A percentile compares a stretch with the other conserved stretches of the same genome.
Conservation (phyloP, 352 stramenopile genomes). For the Halophytophthora polymorphica region DNA sequence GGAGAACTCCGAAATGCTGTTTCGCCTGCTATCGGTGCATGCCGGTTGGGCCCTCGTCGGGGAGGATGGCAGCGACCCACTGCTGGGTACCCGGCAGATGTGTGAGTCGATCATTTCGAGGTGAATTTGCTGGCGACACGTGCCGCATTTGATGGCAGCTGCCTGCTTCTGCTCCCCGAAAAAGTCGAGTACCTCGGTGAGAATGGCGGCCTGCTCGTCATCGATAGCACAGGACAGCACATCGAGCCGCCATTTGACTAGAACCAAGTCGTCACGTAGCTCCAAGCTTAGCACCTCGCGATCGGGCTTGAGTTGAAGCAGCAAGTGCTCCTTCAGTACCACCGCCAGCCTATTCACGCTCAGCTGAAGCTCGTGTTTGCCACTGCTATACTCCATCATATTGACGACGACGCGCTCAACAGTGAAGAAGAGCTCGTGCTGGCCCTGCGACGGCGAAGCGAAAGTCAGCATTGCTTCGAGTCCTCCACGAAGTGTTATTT, state of each 20-base stretch:
- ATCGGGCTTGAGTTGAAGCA: constrained; percentile 52
- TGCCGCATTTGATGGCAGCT: constrained; percentile 52
- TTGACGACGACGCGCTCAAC: constrained; percentile 44
- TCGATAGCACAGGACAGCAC: constrained; percentile 40
- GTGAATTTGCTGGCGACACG: constrained; percentile 53
- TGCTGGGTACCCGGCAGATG: constrained; percentile 31
- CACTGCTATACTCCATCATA: constrained; percentile 44
- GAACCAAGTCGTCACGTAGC: constrained; percentile 29
- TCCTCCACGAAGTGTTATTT: constrained; percentile 53
- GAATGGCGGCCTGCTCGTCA: constrained; percentile 37
- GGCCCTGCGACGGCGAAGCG: constrained; percentile 31
- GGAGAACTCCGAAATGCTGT: constrained; percentile 19
- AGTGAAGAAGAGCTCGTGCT: constrained; percentile 31
- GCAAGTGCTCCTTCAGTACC: constrained; percentile 39
- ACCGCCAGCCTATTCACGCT: constrained; percentile 47
- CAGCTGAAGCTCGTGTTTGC: constrained; percentile 41
- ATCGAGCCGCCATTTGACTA: constrained; percentile 54
- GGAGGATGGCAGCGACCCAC: constrained; percentile 13
- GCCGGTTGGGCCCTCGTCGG: constrained; percentile 7
- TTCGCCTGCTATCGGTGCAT: constrained; percentile 6
- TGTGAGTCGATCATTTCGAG: constrained; percentile 57
- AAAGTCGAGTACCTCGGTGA: constrained; percentile 55
- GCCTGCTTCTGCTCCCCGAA: constrained; percentile 52
- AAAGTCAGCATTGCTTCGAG: constrained; percentile 40
- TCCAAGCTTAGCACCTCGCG: constrained; percentile 51